Evolutionary conservation across 2,329 filamentous ascomycete species (phyloP).

Genomic region (Juglanconis sp.): DNA sequence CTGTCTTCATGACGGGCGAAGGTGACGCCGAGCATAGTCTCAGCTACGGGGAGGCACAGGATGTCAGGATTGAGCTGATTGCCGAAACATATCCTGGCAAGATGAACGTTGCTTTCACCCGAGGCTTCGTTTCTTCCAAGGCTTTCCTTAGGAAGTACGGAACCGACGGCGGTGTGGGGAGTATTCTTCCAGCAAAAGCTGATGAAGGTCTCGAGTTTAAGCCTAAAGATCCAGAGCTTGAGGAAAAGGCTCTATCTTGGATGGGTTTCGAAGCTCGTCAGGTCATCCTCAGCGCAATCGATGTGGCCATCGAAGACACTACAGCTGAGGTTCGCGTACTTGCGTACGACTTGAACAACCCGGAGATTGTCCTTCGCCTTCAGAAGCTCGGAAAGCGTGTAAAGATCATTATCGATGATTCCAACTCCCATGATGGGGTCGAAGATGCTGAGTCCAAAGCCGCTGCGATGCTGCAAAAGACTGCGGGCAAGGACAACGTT

Average conservation of each 20-base stretch:
- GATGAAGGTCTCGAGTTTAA: conserved; percentile 22
- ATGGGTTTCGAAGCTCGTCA: conserved; percentile 23
- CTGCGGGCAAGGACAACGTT: conserved; percentile 19
- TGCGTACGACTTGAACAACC: conserved; percentile 23
- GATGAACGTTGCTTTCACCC: conserved; percentile 23
- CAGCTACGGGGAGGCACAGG: conserved; percentile 22
- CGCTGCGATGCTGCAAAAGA: conserved; percentile 17
- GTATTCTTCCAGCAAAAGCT: conserved; percentile 21
- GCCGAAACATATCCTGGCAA: conserved; percentile 22
- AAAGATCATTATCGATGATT: conserved; percentile 24
- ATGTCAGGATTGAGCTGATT: conserved; percentile 21
- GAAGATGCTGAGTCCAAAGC: conserved; percentile 19
- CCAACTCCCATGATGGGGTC: conserved; percentile 13
- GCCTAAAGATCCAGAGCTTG: conserved; percentile 16
- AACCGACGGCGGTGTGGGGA: conserved; percentile 15
- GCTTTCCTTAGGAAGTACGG: conserved; percentile 21
- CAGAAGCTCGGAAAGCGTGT: conserved; percentile 19
- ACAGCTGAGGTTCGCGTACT: conserved; percentile 21
- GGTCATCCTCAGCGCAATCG: conserved; percentile 19
- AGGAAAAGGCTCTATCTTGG: conserved; percentile 22
- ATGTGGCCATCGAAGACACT: conserved; percentile 20
- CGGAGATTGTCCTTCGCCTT: conserved; percentile 21
- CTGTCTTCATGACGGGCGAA: conserved; percentile 21
- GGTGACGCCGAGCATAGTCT: conserved; percentile 7
- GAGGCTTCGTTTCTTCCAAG: conserved; percentile 22